phyloP scores from a whole-genome alignment of 2,329 filamentous ascomycete species.

The Thermomyces lanuginosus region DNA sequence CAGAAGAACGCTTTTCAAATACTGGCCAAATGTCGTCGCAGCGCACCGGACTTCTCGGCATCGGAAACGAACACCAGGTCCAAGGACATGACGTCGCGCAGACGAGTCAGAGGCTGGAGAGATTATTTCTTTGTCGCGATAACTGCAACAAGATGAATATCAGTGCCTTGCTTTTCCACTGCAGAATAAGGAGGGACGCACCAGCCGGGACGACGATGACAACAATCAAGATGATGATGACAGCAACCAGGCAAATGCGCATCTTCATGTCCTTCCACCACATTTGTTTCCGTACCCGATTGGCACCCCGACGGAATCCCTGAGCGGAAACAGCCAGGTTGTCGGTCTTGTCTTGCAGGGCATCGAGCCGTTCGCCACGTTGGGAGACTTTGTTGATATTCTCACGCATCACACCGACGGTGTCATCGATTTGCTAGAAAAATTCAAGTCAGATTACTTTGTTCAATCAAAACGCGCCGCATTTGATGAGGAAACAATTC shows the following conservation, averaged over 20 bases:
- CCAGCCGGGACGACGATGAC: slow-evolving; percentile 89
- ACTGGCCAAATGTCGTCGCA: no score
- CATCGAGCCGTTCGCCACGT: slow-evolving; percentile 76
- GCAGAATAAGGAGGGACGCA: slow-evolving; percentile 21
- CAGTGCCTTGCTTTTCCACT: no score
- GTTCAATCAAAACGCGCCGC: neutral
- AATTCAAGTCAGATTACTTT: neutral
- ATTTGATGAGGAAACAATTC: slow-evolving; percentile 2
- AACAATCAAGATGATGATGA: slow-evolving; percentile 77
- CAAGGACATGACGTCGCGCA: no score
- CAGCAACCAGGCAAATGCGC: slow-evolving; percentile 86
- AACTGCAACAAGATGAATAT: slow-evolving; percentile 17
- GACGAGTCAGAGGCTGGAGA: no score
- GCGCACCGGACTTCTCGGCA: no score
- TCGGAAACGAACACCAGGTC: no score
- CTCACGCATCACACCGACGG: slow-evolving; percentile 85
- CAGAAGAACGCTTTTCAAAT: no score
- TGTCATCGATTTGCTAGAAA: slow-evolving; percentile 85
- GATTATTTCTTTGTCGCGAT: slow-evolving; percentile 30
- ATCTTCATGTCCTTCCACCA: slow-evolving; percentile 99
- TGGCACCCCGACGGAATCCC: slow-evolving; percentile 90
- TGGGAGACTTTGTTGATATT: slow-evolving; percentile 96
- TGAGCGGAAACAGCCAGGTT: slow-evolving; percentile 85
- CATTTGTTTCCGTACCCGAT: slow-evolving; percentile 92
- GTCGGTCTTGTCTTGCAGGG: slow-evolving; percentile 80